Base-by-base conservation (phyloP, 805 yeast species). In the Starmerella sp. region DNA sequence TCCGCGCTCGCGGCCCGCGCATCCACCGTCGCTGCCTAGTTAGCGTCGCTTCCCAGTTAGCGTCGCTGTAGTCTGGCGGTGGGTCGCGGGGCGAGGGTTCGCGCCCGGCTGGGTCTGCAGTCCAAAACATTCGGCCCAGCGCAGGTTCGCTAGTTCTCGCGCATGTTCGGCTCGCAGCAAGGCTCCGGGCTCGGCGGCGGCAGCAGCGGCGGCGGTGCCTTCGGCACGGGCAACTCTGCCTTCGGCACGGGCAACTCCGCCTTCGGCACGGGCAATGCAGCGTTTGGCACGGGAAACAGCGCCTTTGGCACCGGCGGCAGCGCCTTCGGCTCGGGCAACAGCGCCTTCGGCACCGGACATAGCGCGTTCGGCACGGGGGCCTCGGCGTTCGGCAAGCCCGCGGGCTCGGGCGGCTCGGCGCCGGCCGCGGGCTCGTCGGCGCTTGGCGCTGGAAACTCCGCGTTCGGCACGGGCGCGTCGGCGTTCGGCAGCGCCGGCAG, bases 321-420 rank as follows among this genome's bases (percentile, higher is more conserved):
- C 9, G 53, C 56, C 2, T 59, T 59, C 38, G 61, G 62, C n/a
- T 29, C 54, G 11, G 53, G 54, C 9, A 55, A 39, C 35, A 15
- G 57, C 34, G 54, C 56, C 1, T 61, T 64, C 44, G 67, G 69
- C 45, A 37, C 67, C 14, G 60, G 60, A 14, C 50, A 41, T 36
- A 32, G 53, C 5, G 53, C 59, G 10, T 59, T 59, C 32, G 60
- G 60, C 13, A 38, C 60, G 5, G 39, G 54, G 5, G 54, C 49
- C 39, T 66, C 69, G 29, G 58, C 58, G 3, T 54, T 58, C 30
- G 60, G 61, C 17, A 53, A 13, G 59, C 63, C 35, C 11, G 35
- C 35, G 4, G 35, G 35, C 11, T 7, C 35, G 11, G 35, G 35
- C 35, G 11, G 35, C 35, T 7, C 35, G 2, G 35, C 35, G 14